Conservation (phyloP, 176 grass and related monocot species). For the sorghum (Sorghum bicolor) region DNA sequence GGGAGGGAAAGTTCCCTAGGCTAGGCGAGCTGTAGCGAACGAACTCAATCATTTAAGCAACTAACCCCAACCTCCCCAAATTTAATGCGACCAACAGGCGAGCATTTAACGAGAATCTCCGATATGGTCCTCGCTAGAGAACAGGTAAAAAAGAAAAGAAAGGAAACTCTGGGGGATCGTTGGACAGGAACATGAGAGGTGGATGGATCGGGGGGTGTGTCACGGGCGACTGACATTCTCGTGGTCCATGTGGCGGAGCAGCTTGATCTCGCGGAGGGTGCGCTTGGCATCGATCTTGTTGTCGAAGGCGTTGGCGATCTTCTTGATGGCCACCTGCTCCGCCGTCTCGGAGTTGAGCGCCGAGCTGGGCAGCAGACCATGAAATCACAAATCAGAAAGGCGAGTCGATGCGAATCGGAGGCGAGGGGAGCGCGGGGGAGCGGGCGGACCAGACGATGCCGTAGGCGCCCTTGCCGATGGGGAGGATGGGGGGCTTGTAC, state of each 20-base stretch:
- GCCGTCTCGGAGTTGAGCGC: conserved; percentile 89
- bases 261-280: conserved; percentile 96
- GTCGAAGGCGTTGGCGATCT: conserved; percentile 99
- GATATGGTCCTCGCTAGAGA: not conserved
- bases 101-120: conserved; percentile 19
- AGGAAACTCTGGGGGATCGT: not conserved
- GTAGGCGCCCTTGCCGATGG: conserved; percentile 98
- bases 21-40: conserved; percentile 3
- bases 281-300: conserved; percentile 99
- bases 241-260: conserved; percentile 98
- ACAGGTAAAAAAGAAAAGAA: no score
- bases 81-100: conserved; percentile 34
- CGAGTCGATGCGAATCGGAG: not conserved
- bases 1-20: conserved; percentile 10
- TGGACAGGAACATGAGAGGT: not conserved
- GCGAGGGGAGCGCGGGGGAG: no score
- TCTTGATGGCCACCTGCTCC: conserved; percentile 99
- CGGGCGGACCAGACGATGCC: conserved; percentile 81
- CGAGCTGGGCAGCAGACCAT: conserved; percentile 40
- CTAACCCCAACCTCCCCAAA: conserved; percentile 23
- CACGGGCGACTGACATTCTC: conserved; percentile 66
- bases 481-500: conserved; percentile 92
- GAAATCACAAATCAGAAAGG: not conserved
- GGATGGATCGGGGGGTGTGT: conserved; percentile 10
- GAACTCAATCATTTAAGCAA: conserved; percentile 34